Percentiles rank a stretch among this genome's conserved stretches.
These are phyloP conservation scores for Colletotrichum incanum DNA, from an alignment of 2,329 filamentous ascomycete species.

Conservation along the genomic window DNA sequence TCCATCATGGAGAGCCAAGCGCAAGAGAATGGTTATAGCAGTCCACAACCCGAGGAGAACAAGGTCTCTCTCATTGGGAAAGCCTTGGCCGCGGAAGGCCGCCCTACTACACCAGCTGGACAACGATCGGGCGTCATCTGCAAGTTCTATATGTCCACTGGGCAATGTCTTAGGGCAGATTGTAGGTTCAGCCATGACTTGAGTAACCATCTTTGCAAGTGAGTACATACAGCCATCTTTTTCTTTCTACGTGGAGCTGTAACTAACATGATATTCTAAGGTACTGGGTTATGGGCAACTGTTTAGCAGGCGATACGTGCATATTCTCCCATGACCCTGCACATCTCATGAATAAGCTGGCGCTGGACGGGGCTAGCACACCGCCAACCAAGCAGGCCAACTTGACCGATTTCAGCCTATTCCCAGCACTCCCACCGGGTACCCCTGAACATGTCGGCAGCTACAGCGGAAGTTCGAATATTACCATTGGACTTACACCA, in stretches of 20 bases:
- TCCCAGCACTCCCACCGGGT: constrained; percentile 80
- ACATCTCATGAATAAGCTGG: constrained; percentile 85
- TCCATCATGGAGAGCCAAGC: constrained; percentile 85
- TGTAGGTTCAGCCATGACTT: constrained; percentile 98
- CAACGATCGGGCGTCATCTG: constrained; percentile 91
- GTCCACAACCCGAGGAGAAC: constrained; percentile 64
- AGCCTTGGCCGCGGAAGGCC: constrained; percentile 82
- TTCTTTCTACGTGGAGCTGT: background rate
- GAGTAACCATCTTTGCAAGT: constrained; percentile 98
- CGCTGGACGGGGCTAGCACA: constrained; percentile 78
- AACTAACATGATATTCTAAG: constrained; percentile 58
- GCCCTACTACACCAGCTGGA: constrained; percentile 83
- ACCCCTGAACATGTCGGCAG: constrained; percentile 72
- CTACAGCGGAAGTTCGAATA: constrained; percentile 68
- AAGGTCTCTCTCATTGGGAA: constrained; percentile 88
- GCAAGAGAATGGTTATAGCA: constrained; percentile 55
- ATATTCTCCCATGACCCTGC: constrained; percentile 98
- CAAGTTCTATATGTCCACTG: constrained; percentile 96
- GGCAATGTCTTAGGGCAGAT: constrained; percentile 95
- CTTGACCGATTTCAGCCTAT: constrained; percentile 87
- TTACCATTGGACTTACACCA: constrained; percentile 71
- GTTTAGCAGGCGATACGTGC: constrained; percentile 92
- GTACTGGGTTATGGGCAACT: constrained; percentile 97
- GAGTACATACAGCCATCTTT: constrained; percentile 60
- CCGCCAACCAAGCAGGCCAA: constrained; percentile 76